Conservation (phyloP, 2,329 filamentous ascomycete genomes). For the Arthrinium puccinioides region DNA sequence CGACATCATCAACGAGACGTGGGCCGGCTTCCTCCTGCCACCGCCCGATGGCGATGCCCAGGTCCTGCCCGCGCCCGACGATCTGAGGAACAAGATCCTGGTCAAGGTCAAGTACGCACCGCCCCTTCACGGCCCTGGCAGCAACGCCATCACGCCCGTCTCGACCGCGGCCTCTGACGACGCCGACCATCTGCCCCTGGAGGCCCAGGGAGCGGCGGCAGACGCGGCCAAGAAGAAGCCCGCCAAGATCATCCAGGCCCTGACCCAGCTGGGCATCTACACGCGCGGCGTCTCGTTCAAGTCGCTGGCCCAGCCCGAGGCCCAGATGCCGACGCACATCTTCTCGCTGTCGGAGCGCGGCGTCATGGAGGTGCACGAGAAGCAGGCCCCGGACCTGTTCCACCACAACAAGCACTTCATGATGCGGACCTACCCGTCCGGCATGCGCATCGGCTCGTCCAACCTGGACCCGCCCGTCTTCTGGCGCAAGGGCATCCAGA, state of each 20-base stretch:
- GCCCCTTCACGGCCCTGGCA: slow-evolving; percentile 22
- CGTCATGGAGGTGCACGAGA: slow-evolving; percentile 54
- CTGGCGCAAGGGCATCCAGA: slow-evolving; percentile 84
- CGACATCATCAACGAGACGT: slow-evolving; percentile 79
- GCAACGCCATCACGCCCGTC: background rate
- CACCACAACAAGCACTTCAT: slow-evolving; percentile 74
- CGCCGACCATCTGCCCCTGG: slow-evolving; percentile 17
- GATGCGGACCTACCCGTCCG: slow-evolving; percentile 85
- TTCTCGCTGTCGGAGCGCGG: slow-evolving; percentile 60
- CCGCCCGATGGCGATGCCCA: slow-evolving; percentile 36
- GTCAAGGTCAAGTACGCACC: slow-evolving; percentile 72
- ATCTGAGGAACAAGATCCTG: slow-evolving; percentile 70
- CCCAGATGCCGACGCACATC: slow-evolving; percentile 57
- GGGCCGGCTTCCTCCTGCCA: slow-evolving; percentile 65
- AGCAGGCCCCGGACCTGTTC: slow-evolving; percentile 52
- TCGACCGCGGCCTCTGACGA: slow-evolving; percentile 10
- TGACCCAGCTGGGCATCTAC: slow-evolving; percentile 75
- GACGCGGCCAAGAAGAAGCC: slow-evolving; percentile 35
- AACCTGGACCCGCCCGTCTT: slow-evolving; percentile 81
- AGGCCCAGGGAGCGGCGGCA: slow-evolving; percentile 19
- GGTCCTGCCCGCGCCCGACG: slow-evolving; percentile 58
- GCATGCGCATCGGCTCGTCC: slow-evolving; percentile 72
- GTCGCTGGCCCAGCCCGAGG: slow-evolving; percentile 65
- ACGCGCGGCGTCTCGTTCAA: slow-evolving; percentile 79
- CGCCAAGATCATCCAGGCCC: slow-evolving; percentile 61